Conservation (phyloP, 2,329 filamentous ascomycete species). For the Basipetospora chlamydospora region DNA sequence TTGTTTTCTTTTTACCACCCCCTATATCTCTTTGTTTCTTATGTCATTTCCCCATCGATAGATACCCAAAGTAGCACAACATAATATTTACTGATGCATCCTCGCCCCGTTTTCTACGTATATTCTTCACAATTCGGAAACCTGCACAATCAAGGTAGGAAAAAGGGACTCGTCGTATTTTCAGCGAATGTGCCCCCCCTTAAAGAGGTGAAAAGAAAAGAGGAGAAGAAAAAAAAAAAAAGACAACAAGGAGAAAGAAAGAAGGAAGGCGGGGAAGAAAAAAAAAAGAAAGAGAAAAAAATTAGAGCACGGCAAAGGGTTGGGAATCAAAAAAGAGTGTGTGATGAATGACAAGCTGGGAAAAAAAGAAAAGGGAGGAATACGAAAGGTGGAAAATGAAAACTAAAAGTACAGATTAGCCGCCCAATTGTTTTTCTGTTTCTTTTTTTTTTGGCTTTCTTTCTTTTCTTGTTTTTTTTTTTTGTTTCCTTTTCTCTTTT, state of each 20-base stretch:
- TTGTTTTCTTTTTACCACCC: too few relatives aligned
- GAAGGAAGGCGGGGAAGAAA: neutral
- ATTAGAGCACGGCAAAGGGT: neutral
- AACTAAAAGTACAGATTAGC: conserved; percentile 7
- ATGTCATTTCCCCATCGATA: neutral
- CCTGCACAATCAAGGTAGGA: too few relatives aligned
- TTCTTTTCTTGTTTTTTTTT: neutral
- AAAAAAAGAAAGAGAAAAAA: neutral
- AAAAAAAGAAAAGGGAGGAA: neutral
- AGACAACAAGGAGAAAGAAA: conserved; percentile 1
- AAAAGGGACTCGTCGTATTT: too few relatives aligned
- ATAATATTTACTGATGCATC: neutral
- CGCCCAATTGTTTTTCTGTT: conserved; percentile 6
- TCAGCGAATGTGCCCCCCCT: too few relatives aligned
- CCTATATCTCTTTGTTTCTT: too few relatives aligned
- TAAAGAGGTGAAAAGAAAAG: neutral
- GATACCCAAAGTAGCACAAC: neutral
- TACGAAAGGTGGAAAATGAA: neutral
- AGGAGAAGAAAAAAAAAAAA: neutral
- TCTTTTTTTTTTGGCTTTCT: conserved; percentile 1
- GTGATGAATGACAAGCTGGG: neutral
- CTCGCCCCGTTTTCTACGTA: neutral
- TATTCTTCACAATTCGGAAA: too few relatives aligned
- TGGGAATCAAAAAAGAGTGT: neutral
- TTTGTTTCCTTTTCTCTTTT: neutral